These are phyloP conservation scores for Trichoderma aggressivum DNA, from an alignment of 2,329 filamentous ascomycete species.

Conservation along the genomic window DNA sequence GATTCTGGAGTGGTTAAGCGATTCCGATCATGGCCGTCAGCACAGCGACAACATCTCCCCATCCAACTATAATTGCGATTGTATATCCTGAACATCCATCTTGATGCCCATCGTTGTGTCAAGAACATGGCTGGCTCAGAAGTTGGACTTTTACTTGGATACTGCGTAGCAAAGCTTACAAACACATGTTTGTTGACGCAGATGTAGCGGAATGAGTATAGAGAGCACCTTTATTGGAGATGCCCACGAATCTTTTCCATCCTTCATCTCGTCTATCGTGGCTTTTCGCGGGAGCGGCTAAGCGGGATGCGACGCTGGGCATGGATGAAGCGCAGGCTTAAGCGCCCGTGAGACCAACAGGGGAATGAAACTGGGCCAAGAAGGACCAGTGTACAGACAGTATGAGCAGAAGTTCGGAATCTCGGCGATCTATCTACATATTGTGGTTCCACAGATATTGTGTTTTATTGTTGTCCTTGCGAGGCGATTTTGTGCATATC, in stretches of 20 bases:
- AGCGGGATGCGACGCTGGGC: not conserved
- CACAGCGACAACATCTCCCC: not conserved
- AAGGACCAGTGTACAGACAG: not conserved
- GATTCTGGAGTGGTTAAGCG: not conserved
- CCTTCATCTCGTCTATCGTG: not conserved
- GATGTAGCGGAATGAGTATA: not conserved
- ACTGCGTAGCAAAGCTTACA: not conserved
- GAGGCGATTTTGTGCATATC: not conserved
- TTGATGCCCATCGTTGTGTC: not conserved
- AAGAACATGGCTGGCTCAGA: not conserved
- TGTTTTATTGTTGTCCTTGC: not conserved
- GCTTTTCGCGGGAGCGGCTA: slow-evolving; percentile 1
- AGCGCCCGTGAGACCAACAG: slow-evolving; percentile 2
- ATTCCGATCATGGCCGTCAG: not conserved
- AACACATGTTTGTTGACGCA: not conserved
- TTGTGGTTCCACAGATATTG: not conserved
- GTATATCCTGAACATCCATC: not conserved
- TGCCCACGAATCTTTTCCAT: not conserved
- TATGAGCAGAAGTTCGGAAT: not conserved
- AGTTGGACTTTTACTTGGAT: not conserved
- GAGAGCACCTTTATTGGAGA: not conserved
- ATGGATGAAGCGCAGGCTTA: not conserved
- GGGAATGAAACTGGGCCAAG: not conserved
- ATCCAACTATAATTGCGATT: not conserved
- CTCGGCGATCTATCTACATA: not conserved